Percentiles rank a stretch among this genome's conserved stretches.
Evolutionary conservation across 163 green algal genomes (phyloP).

Genomic region (Coccomyxa subellipsoidea): DNA sequence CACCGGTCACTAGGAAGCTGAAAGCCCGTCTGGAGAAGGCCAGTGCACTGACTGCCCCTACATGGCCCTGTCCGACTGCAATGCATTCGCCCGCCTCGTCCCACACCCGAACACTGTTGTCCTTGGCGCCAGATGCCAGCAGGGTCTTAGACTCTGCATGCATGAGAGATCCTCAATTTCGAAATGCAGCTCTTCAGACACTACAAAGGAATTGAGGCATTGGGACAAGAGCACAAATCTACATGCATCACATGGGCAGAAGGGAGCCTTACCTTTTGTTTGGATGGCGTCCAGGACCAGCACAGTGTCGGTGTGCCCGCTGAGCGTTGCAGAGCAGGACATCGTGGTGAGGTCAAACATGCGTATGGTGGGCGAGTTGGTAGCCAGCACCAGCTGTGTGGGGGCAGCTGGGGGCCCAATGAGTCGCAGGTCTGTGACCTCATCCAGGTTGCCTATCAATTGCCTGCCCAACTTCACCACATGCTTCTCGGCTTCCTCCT

Average conservation of each 20-base stretch:
- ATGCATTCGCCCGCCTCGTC: not conserved
- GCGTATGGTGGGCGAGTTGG: conserved; percentile 74
- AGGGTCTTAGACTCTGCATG: not conserved
- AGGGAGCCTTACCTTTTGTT: not conserved
- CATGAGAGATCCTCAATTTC: too few relatives aligned
- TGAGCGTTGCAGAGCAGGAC: conserved; percentile 60
- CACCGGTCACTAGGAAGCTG: conserved; percentile 64
- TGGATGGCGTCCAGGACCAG: conserved; percentile 49
- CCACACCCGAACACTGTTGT: conserved; percentile 2
- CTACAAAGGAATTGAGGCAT: too few relatives aligned
- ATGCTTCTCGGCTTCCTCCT: conserved; percentile 17
- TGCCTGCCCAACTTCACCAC: conserved; percentile 42
- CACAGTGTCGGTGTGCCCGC: conserved; percentile 74
- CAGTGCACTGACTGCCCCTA: conserved; percentile 46
- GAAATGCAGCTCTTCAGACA: too few relatives aligned
- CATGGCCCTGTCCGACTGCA: not conserved
- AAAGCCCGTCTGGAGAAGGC: conserved; percentile 50
- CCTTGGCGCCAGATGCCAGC: conserved; percentile 14
- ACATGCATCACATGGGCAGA: too few relatives aligned
- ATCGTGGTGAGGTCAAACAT: conserved; percentile 50
- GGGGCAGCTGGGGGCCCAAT: conserved; percentile 47
- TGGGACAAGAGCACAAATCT: too few relatives aligned
- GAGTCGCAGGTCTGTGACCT: conserved; percentile 90
- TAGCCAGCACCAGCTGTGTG: conserved; percentile 74
- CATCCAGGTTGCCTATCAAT: conserved; percentile 91